Evolutionary conservation across 2,329 filamentous ascomycete genomes (phyloP).

Genomic region (Drechslera avenae): DNA sequence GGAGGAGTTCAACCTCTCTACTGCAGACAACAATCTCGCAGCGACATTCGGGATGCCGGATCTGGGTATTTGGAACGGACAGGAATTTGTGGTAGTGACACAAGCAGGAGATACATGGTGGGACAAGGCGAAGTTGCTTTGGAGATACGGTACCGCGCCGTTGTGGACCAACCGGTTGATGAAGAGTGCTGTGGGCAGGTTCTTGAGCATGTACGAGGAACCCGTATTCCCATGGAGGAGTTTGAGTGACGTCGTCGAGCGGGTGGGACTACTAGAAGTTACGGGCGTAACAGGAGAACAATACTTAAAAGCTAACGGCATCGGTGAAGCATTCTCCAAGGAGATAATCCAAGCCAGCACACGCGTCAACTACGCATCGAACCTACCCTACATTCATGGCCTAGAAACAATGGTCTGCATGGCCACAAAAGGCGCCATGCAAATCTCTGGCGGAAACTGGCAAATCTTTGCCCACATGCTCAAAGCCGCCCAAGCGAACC

Average conservation of each 20-base stretch:
- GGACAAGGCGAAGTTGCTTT: conserved; percentile 78
- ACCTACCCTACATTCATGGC: conserved; percentile 83
- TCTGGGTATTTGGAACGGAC: conserved; percentile 85
- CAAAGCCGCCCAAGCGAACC: conserved; percentile 62
- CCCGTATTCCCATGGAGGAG: conserved; percentile 85
- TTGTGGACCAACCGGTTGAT: conserved; percentile 75
- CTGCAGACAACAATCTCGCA: conserved; percentile 47
- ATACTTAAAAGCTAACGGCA: conserved; percentile 70
- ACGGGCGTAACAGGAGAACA: conserved; percentile 76
- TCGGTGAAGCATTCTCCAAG: conserved; percentile 69
- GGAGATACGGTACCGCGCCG: conserved; percentile 83
- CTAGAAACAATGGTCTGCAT: conserved; percentile 91
- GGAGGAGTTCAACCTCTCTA: conserved; percentile 70
- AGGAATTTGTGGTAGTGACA: conserved; percentile 71
- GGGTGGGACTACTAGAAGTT: conserved; percentile 68
- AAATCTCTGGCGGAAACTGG: conserved; percentile 88
- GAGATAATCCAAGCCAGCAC: conserved; percentile 89
- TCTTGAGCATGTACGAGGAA: conserved; percentile 78
- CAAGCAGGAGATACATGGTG: conserved; percentile 72
- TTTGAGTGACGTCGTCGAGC: conserved; percentile 69
- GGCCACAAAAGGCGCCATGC: conserved; percentile 81
- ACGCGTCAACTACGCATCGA: conserved; percentile 92
- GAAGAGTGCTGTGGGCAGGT: conserved; percentile 71
- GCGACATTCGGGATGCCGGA: conserved; percentile 43
- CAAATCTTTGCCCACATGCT: conserved; percentile 88